phyloP scores from a whole-genome alignment of 2,329 filamentous ascomycete species.

The Cyclaneusma minus region DNA sequence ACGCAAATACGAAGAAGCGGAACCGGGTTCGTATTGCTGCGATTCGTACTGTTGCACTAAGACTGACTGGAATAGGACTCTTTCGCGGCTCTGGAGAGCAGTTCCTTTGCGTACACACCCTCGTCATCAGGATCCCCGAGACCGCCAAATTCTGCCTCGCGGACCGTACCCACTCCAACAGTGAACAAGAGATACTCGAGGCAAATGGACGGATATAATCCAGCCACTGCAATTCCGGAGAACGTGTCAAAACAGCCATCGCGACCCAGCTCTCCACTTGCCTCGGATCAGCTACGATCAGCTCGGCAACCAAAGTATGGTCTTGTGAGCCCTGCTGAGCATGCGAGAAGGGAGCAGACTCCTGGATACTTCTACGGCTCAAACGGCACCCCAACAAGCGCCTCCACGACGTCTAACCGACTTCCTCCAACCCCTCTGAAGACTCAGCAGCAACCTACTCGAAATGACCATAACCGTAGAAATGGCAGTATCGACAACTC shows the following conservation, averaged over 20 bases:
- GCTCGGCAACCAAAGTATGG: conserved; percentile 35
- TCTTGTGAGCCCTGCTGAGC: conserved; percentile 39
- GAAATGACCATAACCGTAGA: conserved; percentile 56
- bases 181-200: conserved; percentile 50
- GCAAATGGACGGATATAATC: conserved; percentile 31
- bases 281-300: conserved; percentile 12
- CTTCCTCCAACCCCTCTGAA: conserved; percentile 48
- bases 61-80: conserved; percentile 48
- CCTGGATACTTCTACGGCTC: conserved; percentile 36
- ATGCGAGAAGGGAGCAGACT: conserved; percentile 30
- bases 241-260: conserved; percentile 40
- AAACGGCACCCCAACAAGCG: conserved; percentile 29
- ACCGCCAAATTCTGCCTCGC: conserved; percentile 35
- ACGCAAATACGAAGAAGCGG: conserved; percentile 64
- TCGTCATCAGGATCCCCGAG: conserved; percentile 51
- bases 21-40: conserved; percentile 51
- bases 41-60: conserved; percentile 5
- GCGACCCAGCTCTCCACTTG: conserved; percentile 52
- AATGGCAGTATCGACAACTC: conserved; percentile 75
- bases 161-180: conserved; percentile 27
- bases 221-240: conserved; percentile 10
- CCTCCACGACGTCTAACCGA: conserved; percentile 34
- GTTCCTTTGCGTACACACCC: conserved; percentile 34
- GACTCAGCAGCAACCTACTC: conserved; percentile 32
- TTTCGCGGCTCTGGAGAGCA: conserved; percentile 61